Conservation (phyloP, 768 basidiomycete genomes). For the Tricholoma matsutake region DNA sequence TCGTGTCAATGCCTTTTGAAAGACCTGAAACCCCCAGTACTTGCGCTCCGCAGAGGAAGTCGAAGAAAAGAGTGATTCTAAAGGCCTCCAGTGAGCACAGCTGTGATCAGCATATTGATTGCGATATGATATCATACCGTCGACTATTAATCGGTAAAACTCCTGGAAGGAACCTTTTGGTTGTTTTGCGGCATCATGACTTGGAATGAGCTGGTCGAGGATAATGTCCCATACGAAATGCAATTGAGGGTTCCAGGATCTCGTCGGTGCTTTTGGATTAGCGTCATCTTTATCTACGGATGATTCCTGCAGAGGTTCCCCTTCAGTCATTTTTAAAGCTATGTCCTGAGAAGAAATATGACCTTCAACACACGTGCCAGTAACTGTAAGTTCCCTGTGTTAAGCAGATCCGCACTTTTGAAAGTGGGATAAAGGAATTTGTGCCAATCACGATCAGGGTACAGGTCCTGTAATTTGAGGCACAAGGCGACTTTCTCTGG, state of each 20-base stretch:
- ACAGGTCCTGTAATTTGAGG: conserved; percentile 60
- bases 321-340: not conserved
- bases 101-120: not conserved
- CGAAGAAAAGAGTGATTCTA: conserved; percentile 84
- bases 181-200: conserved; percentile 31
- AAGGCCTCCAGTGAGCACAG: conserved; percentile 6
- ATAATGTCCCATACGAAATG: conserved; percentile 92
- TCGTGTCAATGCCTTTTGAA: conserved; percentile 73
- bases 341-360: conserved; percentile 3
- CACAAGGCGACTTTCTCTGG: conserved; percentile 86
- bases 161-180: conserved; percentile 75
- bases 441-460: conserved; percentile 68
- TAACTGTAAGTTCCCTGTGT: conserved; percentile 64
- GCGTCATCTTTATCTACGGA: conserved; percentile 51
- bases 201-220: conserved; percentile 68
- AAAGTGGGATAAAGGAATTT: conserved; percentile 66
- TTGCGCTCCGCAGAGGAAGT: conserved; percentile 86
- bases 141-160: conserved; percentile 88
- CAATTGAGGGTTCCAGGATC: conserved; percentile 83
- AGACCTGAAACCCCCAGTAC: conserved; percentile 94
- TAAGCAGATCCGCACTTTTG: conserved; percentile 68
- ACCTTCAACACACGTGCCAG: conserved; percentile 85
- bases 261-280: conserved; percentile 47
- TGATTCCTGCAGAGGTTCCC: conserved; percentile 45
- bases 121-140: conserved; percentile 54